These are phyloP conservation scores for Tetrapisispora fleetii DNA, from an alignment of 805 yeast genomes.

Conservation along the genomic window DNA sequence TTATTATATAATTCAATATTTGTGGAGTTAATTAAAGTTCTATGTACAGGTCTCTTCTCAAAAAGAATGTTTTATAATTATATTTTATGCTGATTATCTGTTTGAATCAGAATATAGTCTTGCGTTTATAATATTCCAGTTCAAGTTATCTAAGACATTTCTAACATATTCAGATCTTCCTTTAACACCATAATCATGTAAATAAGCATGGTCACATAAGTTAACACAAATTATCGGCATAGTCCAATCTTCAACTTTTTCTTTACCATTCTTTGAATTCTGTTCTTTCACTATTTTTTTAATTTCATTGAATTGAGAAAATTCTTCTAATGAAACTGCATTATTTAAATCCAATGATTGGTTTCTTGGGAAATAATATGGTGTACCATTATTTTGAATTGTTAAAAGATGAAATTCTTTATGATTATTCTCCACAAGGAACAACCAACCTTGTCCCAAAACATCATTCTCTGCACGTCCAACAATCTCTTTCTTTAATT, in stretches of 20 bases:
- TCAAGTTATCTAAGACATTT: constrained; percentile 65
- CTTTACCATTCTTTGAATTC: constrained; percentile 5
- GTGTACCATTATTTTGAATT: constrained; percentile 69
- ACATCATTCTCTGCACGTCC: constrained; percentile 37
- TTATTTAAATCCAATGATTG: constrained; percentile 72
- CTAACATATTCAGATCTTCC: constrained; percentile 66
- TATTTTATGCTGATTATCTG: background rate
- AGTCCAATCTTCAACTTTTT: constrained; percentile 45
- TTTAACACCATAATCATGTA: constrained; percentile 69
- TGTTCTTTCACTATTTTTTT: constrained; percentile 30
- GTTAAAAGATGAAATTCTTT: constrained; percentile 46
- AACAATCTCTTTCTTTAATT: constrained; percentile 41
- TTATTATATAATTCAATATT: background rate
- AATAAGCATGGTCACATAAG: constrained; percentile 85
- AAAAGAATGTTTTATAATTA: background rate
- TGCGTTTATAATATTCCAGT: constrained; percentile 67
- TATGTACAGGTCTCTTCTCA: background rate
- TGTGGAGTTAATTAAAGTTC: background rate
- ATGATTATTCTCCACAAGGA: constrained; percentile 54
- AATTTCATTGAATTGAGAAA: constrained; percentile 35
- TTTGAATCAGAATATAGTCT: constrained; percentile 26
- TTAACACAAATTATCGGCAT: constrained; percentile 61
- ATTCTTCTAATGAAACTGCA: constrained; percentile 49
- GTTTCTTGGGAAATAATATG: constrained; percentile 57
- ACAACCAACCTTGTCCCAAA: constrained; percentile 65